Evolutionary conservation across 352 stramenopile genomes (phyloP).

Genomic region (Elongisporangium undulatum): DNA sequence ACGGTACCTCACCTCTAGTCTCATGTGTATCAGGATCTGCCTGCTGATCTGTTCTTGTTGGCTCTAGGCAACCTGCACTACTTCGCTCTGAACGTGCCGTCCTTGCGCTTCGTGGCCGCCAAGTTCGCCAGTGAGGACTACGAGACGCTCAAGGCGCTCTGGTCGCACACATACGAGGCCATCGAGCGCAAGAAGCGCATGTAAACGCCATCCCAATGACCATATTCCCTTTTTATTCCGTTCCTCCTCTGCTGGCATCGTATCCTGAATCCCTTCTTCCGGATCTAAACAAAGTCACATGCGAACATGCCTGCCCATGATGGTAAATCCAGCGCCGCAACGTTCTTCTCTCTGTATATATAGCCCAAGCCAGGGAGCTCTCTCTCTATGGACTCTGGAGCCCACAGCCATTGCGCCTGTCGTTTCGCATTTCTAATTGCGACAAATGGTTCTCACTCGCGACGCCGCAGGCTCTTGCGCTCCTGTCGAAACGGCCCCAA

Average conservation of each 20-base stretch:
- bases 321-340: neutral
- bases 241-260: neutral
- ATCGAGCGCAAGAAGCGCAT: constrained; percentile 84
- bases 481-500: neutral
- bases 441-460: neutral
- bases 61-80: constrained; percentile 69
- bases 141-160: constrained; percentile 77
- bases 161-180: constrained; percentile 73
- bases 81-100: constrained; percentile 77
- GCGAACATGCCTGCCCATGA: neutral
- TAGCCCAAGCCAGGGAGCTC: neutral
- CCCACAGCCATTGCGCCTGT: neutral
- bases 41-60: neutral
- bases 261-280: neutral
- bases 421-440: neutral
- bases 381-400: no score
- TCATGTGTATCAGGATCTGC: neutral
- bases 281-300: neutral
- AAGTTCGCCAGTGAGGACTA: constrained; percentile 86
- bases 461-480: neutral
- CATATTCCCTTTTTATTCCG: neutral
- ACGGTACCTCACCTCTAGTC: constrained; percentile 25
- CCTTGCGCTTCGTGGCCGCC: constrained; percentile 71
- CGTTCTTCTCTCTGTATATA: neutral
- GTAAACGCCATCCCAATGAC: neutral